Evolutionary conservation across 495 filamentous ascomycete genomes (phyloP), one percentile per base, ranked within the genome.

Genomic region (Xylaria curta): DNA sequence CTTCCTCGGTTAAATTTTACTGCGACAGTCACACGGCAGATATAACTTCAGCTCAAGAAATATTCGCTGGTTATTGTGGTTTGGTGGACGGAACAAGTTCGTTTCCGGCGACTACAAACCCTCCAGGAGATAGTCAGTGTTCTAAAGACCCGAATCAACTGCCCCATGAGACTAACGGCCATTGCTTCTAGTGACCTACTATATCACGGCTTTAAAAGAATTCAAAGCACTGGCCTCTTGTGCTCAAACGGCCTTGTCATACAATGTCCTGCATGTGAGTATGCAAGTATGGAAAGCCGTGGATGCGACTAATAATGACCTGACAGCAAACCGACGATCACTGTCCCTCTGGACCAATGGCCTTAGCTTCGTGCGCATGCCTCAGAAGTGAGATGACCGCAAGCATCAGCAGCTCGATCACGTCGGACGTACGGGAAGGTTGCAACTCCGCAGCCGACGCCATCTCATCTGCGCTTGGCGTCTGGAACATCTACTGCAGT

Each of bases 11-110:
- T 46, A 82, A 80, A 73, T 78, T 69, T 1, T 76, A 74, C 1
- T 87, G 85, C 69, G 79, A 80, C 4, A 71, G 75, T 3, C 79
- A 82, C 58, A 78, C 77, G 1, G 80, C 73, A 38, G 86, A 87
- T 69, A 75, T 85, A 44, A 74, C 78, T 3, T 85, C 83, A 17
- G 86, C 86, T 21, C 80, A 84, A 69, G 82, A 76, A 12, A 77
- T 88, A 46, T 87, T 85, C 62, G 78, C 78, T 0, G 85, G 82
- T 4, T 88, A 85, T 72, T 88, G 86, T 51, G 79, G 77, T 15
- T 72, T 87, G 70, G 81, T 76, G 31, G 70, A 78, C n/a, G 85
- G 85, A 63, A 85, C 82, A 4, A 81, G 82, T 3, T 72, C 69
- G 2, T 86, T 87, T 65, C 85, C 84, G 7, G 73, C 73, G 19